Base-by-base conservation (phyloP, 2,329 filamentous ascomycete species). In the Arthrobotrys musiformis region DNA sequence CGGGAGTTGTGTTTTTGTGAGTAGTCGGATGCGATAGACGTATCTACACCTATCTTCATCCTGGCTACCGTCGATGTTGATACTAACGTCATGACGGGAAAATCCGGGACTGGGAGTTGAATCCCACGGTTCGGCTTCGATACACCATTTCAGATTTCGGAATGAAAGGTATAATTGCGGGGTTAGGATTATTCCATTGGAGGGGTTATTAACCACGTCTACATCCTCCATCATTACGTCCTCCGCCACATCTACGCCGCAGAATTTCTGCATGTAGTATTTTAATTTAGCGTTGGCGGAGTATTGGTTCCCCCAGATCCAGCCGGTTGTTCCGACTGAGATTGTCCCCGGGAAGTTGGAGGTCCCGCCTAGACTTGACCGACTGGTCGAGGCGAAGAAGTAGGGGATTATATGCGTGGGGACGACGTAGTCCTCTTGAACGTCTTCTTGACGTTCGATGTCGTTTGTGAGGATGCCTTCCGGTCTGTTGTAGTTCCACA, bases 101-200 rank as follows among this genome's bases (percentile, higher is more conserved):
- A 63, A 64, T 1, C 60, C 61, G 4, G 69, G 56, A 7, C 42
- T 46, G 5, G 69, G 40, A 11, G 5, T 28, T 13, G 37, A 26
- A 64, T 70, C 70, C 63, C 63, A 76, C n/a, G 63, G 70, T 30
- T 68, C 62, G n/a, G 63, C 70, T 58, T 76, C 63, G n/a, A 69
- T 76, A 28, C 70, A 76, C 70, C 70, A 76, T 19, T 60, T 37
- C 2, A 76, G 30, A 5, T 42, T 76, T 42, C 70, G 30, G 17
- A 75, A 75, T 2, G 70, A 63, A 1, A 40, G 50, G 33, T 64
- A 60, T 28, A 69, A 11, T 9, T 64, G 44, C 19, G 63, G 70
- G 0, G 70, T 76, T 1, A 76, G 58, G 5, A 64, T 26, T 30
- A 76, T 63, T 9, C 70, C 70, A 13, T 76, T 69, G 5, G 30